phyloP scores from a whole-genome alignment of 495 filamentous ascomycete species.

The Penicillium paradoxum region DNA sequence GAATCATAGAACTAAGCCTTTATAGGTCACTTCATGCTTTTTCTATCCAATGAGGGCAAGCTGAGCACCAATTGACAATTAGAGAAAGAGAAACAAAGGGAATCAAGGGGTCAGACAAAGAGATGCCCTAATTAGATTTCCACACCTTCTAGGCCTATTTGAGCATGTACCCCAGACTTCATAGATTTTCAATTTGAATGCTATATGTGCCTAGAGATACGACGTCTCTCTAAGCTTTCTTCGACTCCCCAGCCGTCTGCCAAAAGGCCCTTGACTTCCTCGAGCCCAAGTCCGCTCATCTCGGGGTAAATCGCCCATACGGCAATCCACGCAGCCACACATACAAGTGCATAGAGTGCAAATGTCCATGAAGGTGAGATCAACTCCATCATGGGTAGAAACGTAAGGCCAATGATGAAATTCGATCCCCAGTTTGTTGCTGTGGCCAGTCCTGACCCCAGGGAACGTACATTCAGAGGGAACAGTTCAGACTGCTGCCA shows the following conservation, averaged over 20 bases:
- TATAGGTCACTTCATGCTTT: too few relatives aligned
- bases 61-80: too few relatives aligned
- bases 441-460: conserved; percentile 79
- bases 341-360: conserved; percentile 66
- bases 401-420: conserved; percentile 81
- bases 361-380: conserved; percentile 76
- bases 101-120: too few relatives aligned
- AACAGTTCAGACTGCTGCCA: conserved; percentile 95
- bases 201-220: neutral
- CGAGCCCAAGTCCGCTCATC: conserved; percentile 72
- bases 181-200: too few relatives aligned
- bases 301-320: conserved; percentile 79
- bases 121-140: too few relatives aligned
- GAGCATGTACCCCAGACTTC: too few relatives aligned
- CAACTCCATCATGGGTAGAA: conserved; percentile 78
- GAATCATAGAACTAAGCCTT: too few relatives aligned
- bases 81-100: too few relatives aligned
- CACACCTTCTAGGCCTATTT: too few relatives aligned
- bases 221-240: conserved; percentile 18
- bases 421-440: conserved; percentile 88
- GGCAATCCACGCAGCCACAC: conserved; percentile 58
- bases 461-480: conserved; percentile 70
- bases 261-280: conserved; percentile 72
- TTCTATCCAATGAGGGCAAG: too few relatives aligned
- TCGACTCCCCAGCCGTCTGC: conserved; percentile 64